Conservation (phyloP, 805 yeast genomes). For the Torulaspora delbrueckii region DNA sequence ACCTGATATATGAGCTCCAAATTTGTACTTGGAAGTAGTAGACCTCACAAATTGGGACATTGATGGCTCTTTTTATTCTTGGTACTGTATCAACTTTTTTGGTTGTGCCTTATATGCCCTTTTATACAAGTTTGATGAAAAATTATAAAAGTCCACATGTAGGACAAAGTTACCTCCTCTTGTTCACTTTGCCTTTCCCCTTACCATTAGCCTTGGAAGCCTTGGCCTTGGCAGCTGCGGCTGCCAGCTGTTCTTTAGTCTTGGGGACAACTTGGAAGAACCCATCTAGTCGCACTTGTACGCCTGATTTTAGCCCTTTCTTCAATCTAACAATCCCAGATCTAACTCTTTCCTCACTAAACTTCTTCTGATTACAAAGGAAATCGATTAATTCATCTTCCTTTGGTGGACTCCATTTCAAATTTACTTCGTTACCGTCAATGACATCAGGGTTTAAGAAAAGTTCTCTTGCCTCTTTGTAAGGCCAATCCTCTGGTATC, state of each 20-base stretch:
- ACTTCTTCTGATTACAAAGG: constrained; percentile 83
- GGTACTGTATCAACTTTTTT: not conserved
- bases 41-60: constrained; percentile 41
- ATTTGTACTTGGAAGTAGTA: constrained; percentile 47
- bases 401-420: constrained; percentile 90
- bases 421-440: constrained; percentile 52
- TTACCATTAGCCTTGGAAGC: constrained; percentile 23
- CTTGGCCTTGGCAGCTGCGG: constrained; percentile 33
- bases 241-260: constrained; percentile 42
- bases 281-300: constrained; percentile 89
- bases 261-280: constrained; percentile 69
- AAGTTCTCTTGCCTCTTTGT: constrained; percentile 75
- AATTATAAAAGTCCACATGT: not conserved
- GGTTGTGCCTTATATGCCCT: not conserved
- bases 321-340: constrained; percentile 80
- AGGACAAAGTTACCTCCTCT: constrained; percentile 14
- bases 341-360: constrained; percentile 85
- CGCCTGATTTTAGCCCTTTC: constrained; percentile 78
- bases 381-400: constrained; percentile 75
- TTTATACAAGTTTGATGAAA: not conserved
- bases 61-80: not conserved
- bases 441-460: constrained; percentile 79
- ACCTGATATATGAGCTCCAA: constrained; percentile 86
- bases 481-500: constrained; percentile 95
- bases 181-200: constrained; percentile 24